phyloP scores from a whole-genome alignment of 202 grass and related monocot species.

The Panicum hallii region DNA sequence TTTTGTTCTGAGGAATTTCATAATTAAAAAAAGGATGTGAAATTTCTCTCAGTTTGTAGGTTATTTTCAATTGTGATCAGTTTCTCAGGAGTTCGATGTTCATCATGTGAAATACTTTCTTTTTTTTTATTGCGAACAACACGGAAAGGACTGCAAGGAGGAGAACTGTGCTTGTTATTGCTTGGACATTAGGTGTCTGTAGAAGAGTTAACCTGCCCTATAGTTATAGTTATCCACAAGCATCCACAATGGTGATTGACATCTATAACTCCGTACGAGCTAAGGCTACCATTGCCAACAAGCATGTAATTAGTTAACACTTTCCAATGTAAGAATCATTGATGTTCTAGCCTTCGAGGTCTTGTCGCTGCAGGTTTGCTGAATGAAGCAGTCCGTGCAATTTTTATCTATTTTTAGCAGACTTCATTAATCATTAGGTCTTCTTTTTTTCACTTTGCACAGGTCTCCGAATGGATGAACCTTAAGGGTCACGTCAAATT shows the following conservation, averaged over 20 bases:
- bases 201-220: not conserved
- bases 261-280: not conserved
- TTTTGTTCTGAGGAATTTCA: not conserved
- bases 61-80: not conserved
- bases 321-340: not conserved
- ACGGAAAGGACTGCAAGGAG: slow-evolving; percentile 13
- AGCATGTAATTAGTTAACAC: not conserved
- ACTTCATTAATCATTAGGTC: not conserved
- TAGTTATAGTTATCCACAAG: slow-evolving; percentile 1
- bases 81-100: not conserved
- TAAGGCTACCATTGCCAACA: not conserved
- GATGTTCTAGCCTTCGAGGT: slow-evolving; percentile 3
- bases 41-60: not conserved
- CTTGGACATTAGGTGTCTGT: not conserved
- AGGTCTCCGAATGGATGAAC: slow-evolving; percentile 96
- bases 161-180: not conserved
- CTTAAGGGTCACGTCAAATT: slow-evolving; percentile 62
- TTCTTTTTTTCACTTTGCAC: not conserved
- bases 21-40: not conserved
- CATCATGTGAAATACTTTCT: not conserved
- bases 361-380: not conserved
- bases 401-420: slow-evolving; percentile 5
- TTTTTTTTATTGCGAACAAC: not conserved
- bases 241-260: not conserved
- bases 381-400: not conserved